phyloP scores from a whole-genome alignment of 73 alveolate genomes.

The Blepharisma stoltei region DNA sequence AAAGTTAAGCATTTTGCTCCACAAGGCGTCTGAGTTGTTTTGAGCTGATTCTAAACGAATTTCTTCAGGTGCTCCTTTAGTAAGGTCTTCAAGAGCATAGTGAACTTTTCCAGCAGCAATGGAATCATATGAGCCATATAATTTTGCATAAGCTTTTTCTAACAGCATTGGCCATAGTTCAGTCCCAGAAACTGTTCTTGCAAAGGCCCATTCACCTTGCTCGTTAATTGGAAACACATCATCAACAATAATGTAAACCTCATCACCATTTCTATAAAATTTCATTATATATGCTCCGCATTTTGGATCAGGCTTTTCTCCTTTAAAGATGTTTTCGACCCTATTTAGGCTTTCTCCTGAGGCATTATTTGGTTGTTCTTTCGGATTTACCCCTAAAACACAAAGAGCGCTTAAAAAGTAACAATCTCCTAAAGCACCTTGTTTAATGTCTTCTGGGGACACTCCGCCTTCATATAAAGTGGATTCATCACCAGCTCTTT shows the following conservation, averaged over 20 bases:
- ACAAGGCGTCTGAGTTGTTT: constrained; percentile 59
- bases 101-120: constrained; percentile 75
- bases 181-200: constrained; percentile 62
- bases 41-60: constrained; percentile 45
- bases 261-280: constrained; percentile 56
- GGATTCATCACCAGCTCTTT: constrained; percentile 51
- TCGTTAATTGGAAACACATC: constrained; percentile 55
- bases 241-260: constrained; percentile 51
- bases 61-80: constrained; percentile 77
- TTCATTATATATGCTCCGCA: constrained; percentile 66
- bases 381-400: constrained; percentile 56
- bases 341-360: neutral
- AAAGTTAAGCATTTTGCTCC: constrained; percentile 55
- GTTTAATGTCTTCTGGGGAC: constrained; percentile 52
- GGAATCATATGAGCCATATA: constrained; percentile 50
- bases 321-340: constrained; percentile 6
- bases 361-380: constrained; percentile 32
- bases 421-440: constrained; percentile 81
- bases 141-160: constrained; percentile 75
- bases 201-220: constrained; percentile 60
- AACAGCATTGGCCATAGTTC: constrained; percentile 75
- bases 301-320: constrained; percentile 42
- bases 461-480: constrained; percentile 48
- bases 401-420: constrained; percentile 69
- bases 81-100: constrained; percentile 64